Evolutionary conservation across 225 moss, liverwort and hornwort genomes (phyloP).

Genomic region (Climacium dendroides): DNA sequence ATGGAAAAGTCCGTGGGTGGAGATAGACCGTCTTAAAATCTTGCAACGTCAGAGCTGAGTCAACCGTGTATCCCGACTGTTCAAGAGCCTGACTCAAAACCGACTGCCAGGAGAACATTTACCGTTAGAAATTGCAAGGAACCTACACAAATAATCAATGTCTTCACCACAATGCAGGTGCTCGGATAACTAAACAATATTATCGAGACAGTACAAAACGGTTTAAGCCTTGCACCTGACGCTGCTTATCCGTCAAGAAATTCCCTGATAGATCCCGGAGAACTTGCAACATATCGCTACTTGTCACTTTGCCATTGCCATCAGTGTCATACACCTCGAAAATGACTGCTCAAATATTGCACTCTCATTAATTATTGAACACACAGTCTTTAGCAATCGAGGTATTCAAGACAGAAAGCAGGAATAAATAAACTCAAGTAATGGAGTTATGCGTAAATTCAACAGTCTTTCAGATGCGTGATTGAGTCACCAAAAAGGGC

Average conservation of each 20-base stretch:
- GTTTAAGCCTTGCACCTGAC: conserved; percentile 31
- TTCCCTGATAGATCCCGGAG: conserved; percentile 70
- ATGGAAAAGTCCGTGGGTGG: not conserved
- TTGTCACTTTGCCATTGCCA: conserved; percentile 69
- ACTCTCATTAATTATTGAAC: not conserved
- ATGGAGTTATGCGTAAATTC: not conserved
- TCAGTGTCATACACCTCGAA: conserved; percentile 82
- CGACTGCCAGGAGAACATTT: conserved; percentile 41
- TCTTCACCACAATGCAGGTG: not conserved
- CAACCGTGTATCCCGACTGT: conserved; percentile 67
- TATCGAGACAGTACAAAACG: not conserved
- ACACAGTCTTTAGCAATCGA: not conserved
- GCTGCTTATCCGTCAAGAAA: conserved; percentile 73
- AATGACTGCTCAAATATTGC: conserved; percentile 48
- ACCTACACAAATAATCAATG: not conserved
- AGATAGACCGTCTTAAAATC: conserved; percentile 61
- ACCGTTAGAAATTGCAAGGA: not conserved
- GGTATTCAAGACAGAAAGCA: not conserved
- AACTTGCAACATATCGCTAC: conserved; percentile 71
- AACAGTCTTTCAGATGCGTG: not conserved
- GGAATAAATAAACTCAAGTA: not conserved
- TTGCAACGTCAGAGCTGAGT: conserved; percentile 56
- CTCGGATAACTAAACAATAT: not conserved
- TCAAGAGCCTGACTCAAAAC: conserved; percentile 76
- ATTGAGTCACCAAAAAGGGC: not conserved